Conservation (phyloP, 2,329 filamentous ascomycete species). For the Colletotrichum australisinense region DNA sequence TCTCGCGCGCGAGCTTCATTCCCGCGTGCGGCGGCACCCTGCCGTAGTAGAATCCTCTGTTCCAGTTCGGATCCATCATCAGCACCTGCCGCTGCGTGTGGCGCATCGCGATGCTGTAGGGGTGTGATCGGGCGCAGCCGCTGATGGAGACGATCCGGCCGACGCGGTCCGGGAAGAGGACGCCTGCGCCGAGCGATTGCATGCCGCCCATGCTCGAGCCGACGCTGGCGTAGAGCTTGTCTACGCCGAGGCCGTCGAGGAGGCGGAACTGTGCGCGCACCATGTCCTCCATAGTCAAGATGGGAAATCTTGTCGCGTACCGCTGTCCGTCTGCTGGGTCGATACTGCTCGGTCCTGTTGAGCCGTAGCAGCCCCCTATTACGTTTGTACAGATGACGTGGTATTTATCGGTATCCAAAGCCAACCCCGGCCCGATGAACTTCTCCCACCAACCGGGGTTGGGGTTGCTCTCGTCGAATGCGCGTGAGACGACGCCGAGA, state of each 20-base stretch:
- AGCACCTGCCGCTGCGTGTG: constrained; percentile 97
- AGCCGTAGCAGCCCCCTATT: constrained; percentile 94
- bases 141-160: constrained; percentile 88
- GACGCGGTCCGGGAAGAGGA: constrained; percentile 85
- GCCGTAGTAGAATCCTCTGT: constrained; percentile 93
- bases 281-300: constrained; percentile 97
- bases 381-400: constrained; percentile 97
- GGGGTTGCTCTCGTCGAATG: constrained; percentile 88
- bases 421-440: constrained; percentile 90
- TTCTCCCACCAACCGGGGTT: constrained; percentile 99
- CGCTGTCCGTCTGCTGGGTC: constrained; percentile 89
- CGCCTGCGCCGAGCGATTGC: constrained; percentile 91
- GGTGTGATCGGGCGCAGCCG: constrained; percentile 93
- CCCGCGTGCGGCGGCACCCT: constrained; percentile 90
- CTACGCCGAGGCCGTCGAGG: constrained; percentile 81
- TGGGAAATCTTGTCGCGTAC: constrained; percentile 95
- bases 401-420: constrained; percentile 91
- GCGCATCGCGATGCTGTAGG: constrained; percentile 98
- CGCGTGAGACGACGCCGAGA: constrained; percentile 97
- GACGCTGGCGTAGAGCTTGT: constrained; percentile 88
- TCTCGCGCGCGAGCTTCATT: constrained; percentile 98
- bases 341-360: constrained; percentile 87
- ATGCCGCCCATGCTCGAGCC: constrained; percentile 99
- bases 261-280: constrained; percentile 94
- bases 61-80: constrained; percentile 99